phyloP scores from a whole-genome alignment of 2,329 filamentous ascomycete species.

The Microsporum ferrugineum region DNA sequence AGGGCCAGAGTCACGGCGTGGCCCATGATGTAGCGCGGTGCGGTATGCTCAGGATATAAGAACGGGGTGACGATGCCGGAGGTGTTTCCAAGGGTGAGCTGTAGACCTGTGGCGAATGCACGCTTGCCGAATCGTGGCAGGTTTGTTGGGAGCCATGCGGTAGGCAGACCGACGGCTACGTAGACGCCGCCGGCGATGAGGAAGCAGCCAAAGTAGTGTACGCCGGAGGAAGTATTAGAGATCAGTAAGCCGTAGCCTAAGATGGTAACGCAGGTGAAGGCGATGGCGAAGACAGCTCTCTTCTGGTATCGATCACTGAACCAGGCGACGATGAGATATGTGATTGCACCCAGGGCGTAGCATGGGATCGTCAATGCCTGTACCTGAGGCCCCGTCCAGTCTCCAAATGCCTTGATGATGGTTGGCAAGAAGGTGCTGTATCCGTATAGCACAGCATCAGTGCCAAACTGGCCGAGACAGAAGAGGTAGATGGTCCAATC shows the following conservation, averaged over 20 bases:
- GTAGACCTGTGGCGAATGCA: slow-evolving; percentile 58
- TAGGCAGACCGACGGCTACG: slow-evolving; percentile 43
- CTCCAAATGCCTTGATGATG: slow-evolving; percentile 59
- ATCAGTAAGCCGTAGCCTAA: slow-evolving; percentile 59
- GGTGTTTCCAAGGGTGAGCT: slow-evolving; percentile 58
- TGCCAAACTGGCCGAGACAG: slow-evolving; percentile 57
- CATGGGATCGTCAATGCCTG: slow-evolving; percentile 70
- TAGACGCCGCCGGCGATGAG: slow-evolving; percentile 66
- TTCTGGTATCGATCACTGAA: slow-evolving; percentile 54
- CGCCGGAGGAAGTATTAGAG: slow-evolving; percentile 47
- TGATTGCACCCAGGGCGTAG: slow-evolving; percentile 59
- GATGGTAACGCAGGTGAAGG: slow-evolving; percentile 52
- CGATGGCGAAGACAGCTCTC: slow-evolving; percentile 53
- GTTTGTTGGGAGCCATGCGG: slow-evolving; percentile 53
- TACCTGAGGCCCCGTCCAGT: slow-evolving; percentile 52
- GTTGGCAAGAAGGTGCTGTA: slow-evolving; percentile 69
- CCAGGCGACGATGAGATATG: slow-evolving; percentile 55
- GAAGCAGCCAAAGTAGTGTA: slow-evolving; percentile 66
- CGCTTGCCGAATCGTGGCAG: slow-evolving; percentile 65
- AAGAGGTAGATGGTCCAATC: slow-evolving; percentile 71
- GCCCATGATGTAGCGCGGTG: slow-evolving; percentile 49
- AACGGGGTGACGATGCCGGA: slow-evolving; percentile 65
- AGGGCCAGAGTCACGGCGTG: slow-evolving; percentile 51
- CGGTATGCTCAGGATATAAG: slow-evolving; percentile 36
- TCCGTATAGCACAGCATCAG: slow-evolving; percentile 66